Evolutionary conservation across 257 asterid genomes (phyloP), one percentile per base, ranked within the genome.

Genomic region (Solanum rostratum): DNA sequence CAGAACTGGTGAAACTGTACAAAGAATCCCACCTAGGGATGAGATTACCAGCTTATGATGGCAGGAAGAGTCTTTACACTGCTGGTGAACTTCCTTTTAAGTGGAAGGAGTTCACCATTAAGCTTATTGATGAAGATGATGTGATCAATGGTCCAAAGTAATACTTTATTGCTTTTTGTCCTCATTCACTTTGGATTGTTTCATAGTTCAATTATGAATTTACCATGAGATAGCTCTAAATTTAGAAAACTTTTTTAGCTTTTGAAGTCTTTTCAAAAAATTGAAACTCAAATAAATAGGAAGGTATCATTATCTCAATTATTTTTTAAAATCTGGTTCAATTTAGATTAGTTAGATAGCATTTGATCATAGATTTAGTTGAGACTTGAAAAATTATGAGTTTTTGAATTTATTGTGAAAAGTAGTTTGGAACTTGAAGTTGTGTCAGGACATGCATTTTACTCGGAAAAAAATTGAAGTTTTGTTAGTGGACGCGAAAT

Each of bases 1-100:
- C 95, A 14, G 97, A 97, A 78, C 95, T 97, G 45, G 95, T 97
- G 84, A 97, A 89, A 86, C 69, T 91, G 89, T 92, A 97, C 88
- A 94, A 85, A 86, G 97, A 94, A 87, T 93, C 99, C 24, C 98
- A 97, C 63, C 74, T 97, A 83, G 99, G 99, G 85, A 94, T 82
- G 97, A 93, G 93, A 90, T 84, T 97, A 65, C 99, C 99, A 8
- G 99, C 98, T 62, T 97, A 94, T 90, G 99, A 97, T 90, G 99
- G 99, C 60, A 88, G 98, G 78, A 97, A 92, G 89, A 91, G 95
- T 89, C 90, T 97, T 33, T 97, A 97, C 91, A 95, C 99, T 22
- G 99, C 99, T 84, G 99, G 99, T 15, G 97, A 95, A 87, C 98
- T 95, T 87, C 99, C 99, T 73, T 97, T 95, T 90, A 84, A 92